phyloP scores from a whole-genome alignment of 2,329 filamentous ascomycete genomes.

The Trichophyton simii region DNA sequence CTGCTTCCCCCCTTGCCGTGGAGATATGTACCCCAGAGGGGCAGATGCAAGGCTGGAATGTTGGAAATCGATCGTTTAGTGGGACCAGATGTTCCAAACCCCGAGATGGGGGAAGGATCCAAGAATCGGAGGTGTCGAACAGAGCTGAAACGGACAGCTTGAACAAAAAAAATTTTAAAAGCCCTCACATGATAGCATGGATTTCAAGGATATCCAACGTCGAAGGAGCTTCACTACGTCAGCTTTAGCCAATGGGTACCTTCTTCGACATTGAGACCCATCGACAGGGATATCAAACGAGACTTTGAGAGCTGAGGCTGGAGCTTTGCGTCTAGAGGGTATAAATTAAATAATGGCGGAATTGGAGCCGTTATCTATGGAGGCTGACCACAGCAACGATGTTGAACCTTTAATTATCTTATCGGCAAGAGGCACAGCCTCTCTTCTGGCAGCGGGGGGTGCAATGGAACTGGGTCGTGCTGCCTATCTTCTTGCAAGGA shows the following conservation, averaged over 20 bases:
- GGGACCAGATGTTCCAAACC: not conserved
- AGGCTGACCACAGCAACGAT: not conserved
- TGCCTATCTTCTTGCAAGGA: not conserved
- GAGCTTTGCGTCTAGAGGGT: not conserved
- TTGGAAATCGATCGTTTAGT: not conserved
- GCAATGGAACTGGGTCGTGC: not conserved
- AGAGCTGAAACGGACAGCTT: not conserved
- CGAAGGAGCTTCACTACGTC: not conserved
- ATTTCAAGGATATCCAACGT: not conserved
- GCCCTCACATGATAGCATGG: not conserved
- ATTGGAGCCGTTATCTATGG: not conserved
- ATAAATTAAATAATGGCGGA: not conserved
- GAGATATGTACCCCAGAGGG: not conserved
- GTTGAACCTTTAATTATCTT: not conserved
- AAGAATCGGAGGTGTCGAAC: not conserved
- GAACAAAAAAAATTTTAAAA: not conserved
- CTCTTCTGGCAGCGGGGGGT: not conserved
- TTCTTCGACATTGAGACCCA: not conserved
- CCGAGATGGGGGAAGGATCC: not conserved
- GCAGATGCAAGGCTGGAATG: not conserved
- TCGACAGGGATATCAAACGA: not conserved
- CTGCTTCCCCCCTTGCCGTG: not conserved
- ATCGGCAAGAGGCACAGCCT: not conserved
- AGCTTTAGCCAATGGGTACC: not conserved
- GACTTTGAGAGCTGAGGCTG: not conserved